Percentiles rank a stretch among this genome's conserved stretches.
Conservation (phyloP, 495 filamentous ascomycete species). For the Saxophila tyrrhenica region DNA sequence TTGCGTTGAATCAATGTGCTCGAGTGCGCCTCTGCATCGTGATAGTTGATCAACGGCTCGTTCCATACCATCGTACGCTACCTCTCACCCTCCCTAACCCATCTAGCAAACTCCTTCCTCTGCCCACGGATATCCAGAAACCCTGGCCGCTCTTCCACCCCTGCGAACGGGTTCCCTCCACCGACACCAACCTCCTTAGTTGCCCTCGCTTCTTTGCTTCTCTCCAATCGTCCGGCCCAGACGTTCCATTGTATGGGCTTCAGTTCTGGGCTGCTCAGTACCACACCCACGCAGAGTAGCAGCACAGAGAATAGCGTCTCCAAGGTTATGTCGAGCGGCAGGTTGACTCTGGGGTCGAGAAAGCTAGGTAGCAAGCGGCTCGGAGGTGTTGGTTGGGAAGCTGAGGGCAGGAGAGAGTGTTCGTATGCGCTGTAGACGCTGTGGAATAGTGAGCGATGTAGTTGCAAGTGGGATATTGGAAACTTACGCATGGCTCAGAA, state of each 20-base stretch:
- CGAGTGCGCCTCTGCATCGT: too few species aligned
- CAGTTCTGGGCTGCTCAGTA: slow-evolving; percentile 25
- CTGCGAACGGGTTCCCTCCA: slow-evolving; percentile 30
- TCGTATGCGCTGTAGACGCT: slow-evolving; percentile 38
- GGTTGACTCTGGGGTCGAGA: slow-evolving; percentile 15
- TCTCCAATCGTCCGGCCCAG: slow-evolving; percentile 32
- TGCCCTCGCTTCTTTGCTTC: slow-evolving; percentile 17
- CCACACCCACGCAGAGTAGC: slow-evolving; percentile 31
- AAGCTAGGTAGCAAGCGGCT: slow-evolving; percentile 9
- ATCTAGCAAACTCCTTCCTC: slow-evolving; percentile 33
- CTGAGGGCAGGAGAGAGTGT: slow-evolving; percentile 25
- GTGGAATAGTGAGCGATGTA: slow-evolving; percentile 13
- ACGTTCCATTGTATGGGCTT: slow-evolving; percentile 33
- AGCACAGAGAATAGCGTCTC: slow-evolving; percentile 32
- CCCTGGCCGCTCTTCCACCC: slow-evolving; percentile 30
- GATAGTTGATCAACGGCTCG: neutral
- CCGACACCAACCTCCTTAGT: slow-evolving; percentile 20
- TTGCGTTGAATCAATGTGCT: too few species aligned
- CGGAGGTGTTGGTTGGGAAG: slow-evolving; percentile 6
- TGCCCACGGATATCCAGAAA: slow-evolving; percentile 35
- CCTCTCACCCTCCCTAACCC: slow-evolving; percentile 25
- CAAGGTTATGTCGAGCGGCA: slow-evolving; percentile 33
- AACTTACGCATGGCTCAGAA: slow-evolving; percentile 36
- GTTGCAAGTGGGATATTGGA: too few species aligned
- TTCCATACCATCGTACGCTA: neutral